These are phyloP conservation scores for Pinus tabuliformis DNA, from an alignment of 75 land plant genomes.

Conservation along the genomic window DNA sequence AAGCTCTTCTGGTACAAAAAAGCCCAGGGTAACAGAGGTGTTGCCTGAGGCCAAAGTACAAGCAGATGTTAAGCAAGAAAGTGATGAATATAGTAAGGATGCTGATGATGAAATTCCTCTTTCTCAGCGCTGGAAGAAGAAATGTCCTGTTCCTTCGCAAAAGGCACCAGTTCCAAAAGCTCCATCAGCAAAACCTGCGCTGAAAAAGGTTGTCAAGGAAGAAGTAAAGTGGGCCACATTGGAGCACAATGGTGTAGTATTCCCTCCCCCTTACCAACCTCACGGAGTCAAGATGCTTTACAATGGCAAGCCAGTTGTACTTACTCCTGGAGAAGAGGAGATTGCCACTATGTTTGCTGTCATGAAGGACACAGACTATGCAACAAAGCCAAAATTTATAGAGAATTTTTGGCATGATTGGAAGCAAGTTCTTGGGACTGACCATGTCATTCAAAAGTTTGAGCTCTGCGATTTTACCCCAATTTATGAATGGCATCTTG, in stretches of 20 bases:
- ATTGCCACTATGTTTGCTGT: slow-evolving; percentile 98
- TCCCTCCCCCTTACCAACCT: slow-evolving; percentile 87
- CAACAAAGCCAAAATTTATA: slow-evolving; percentile 53
- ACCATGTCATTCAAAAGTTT: slow-evolving; percentile 81
- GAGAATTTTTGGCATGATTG: slow-evolving; percentile 90
- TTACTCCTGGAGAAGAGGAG: slow-evolving; percentile 93
- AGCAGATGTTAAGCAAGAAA: slow-evolving; percentile 22
- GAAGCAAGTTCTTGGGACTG: slow-evolving; percentile 67
- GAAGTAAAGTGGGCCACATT: slow-evolving; percentile 86
- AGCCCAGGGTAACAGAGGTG: slow-evolving; percentile 21
- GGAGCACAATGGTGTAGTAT: slow-evolving; percentile 89
- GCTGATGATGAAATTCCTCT: slow-evolving; percentile 70
- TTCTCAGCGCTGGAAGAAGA: slow-evolving; percentile 42
- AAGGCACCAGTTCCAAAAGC: slow-evolving; percentile 10
- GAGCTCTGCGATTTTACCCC: slow-evolving; percentile 90
- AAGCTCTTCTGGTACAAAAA: slow-evolving; percentile 23
- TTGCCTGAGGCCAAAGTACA: slow-evolving; percentile 13
- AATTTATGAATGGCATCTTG: slow-evolving; percentile 85
- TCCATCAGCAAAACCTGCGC: slow-evolving; percentile 15
- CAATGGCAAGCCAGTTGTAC: slow-evolving; percentile 68
- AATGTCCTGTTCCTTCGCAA: slow-evolving; percentile 9
- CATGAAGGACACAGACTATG: slow-evolving; percentile 93
- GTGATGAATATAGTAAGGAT: slow-evolving; percentile 8
- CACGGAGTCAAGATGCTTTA: slow-evolving; percentile 93
- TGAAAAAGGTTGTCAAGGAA: slow-evolving; percentile 48